Evolutionary conservation across 495 filamentous ascomycete genomes (phyloP).

Genomic region (Aspergillus nanangensis): DNA sequence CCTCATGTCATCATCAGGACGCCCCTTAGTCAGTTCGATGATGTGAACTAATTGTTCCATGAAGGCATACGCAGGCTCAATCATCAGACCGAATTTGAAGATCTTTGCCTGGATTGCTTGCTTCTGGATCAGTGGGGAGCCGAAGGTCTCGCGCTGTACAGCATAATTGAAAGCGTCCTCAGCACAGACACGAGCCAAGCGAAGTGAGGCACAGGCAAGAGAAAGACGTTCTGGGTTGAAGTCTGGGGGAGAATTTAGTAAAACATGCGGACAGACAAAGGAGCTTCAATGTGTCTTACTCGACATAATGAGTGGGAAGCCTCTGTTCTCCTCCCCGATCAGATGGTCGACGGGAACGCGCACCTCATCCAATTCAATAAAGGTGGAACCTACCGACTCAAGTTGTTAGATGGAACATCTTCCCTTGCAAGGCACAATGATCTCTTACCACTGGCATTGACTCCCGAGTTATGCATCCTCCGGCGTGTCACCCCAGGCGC

Average conservation of each 20-base stretch:
- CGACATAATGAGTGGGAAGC: conserved; percentile 47
- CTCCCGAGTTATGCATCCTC: conserved; percentile 74
- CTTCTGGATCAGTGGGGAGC: conserved; percentile 40
- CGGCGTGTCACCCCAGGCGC: conserved; percentile 53
- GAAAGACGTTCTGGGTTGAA: conserved; percentile 45
- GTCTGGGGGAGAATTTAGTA: conserved; percentile 18
- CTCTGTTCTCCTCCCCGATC: conserved; percentile 43
- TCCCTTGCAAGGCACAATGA: conserved; percentile 30
- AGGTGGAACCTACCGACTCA: conserved; percentile 33
- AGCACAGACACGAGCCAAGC: conserved; percentile 42
- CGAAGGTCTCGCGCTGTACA: conserved; percentile 45
- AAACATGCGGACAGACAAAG: neutral
- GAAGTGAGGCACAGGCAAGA: conserved; percentile 37
- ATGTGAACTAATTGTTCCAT: conserved; percentile 46
- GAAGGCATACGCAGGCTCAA: conserved; percentile 45
- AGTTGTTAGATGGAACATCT: neutral
- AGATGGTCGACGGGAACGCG: conserved; percentile 38
- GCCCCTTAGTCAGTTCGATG: conserved; percentile 35
- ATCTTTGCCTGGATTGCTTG: conserved; percentile 46
- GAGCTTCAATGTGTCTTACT: conserved; percentile 17
- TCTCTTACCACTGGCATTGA: conserved; percentile 34
- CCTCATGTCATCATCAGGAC: conserved; percentile 29
- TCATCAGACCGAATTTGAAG: conserved; percentile 43
- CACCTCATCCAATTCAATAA: conserved; percentile 46
- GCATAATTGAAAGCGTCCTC: conserved; percentile 48